phyloP scores from a whole-genome alignment of 2,329 filamentous ascomycete species.

The Claviceps sp. region DNA sequence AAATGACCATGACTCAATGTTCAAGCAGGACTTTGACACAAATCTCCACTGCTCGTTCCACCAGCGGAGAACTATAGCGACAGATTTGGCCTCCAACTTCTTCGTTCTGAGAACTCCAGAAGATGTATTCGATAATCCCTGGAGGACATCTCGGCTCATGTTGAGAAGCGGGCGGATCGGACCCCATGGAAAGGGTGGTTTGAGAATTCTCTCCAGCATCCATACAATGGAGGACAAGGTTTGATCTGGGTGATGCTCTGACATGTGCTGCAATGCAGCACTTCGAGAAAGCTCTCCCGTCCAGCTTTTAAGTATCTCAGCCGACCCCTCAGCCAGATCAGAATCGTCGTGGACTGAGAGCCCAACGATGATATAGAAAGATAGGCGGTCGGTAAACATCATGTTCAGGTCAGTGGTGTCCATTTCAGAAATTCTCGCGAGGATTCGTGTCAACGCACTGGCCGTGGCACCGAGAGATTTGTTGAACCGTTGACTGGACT shows the following conservation, averaged over 20 bases:
- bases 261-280: conserved; percentile 25
- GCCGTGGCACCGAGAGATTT: conserved; percentile 44
- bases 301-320: conserved; percentile 71
- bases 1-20: conserved; percentile 73
- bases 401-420: conserved; percentile 51
- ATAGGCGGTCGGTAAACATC: conserved; percentile 54
- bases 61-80: conserved; percentile 55
- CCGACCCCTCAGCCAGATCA: conserved; percentile 63
- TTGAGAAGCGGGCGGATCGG: conserved; percentile 44
- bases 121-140: conserved; percentile 41
- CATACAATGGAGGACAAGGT: conserved; percentile 31
- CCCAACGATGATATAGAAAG: conserved; percentile 62
- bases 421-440: conserved; percentile 71
- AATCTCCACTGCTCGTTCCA: conserved; percentile 79
- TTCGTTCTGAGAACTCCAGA: conserved; percentile 42
- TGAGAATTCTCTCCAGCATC: conserved; percentile 22
- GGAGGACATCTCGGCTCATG: conserved; percentile 43
- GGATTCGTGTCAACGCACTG: conserved; percentile 54
- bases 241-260: conserved; percentile 25
- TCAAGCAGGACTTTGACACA: conserved; percentile 66
- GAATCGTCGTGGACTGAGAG: conserved; percentile 71
- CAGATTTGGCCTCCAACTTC: conserved; percentile 46
- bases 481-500: conserved; percentile 57
- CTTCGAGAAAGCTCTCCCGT: conserved; percentile 49
- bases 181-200: conserved; percentile 34